Conservation (phyloP, 768 basidiomycete species). For the Phanerodontia chrysosporium region DNA sequence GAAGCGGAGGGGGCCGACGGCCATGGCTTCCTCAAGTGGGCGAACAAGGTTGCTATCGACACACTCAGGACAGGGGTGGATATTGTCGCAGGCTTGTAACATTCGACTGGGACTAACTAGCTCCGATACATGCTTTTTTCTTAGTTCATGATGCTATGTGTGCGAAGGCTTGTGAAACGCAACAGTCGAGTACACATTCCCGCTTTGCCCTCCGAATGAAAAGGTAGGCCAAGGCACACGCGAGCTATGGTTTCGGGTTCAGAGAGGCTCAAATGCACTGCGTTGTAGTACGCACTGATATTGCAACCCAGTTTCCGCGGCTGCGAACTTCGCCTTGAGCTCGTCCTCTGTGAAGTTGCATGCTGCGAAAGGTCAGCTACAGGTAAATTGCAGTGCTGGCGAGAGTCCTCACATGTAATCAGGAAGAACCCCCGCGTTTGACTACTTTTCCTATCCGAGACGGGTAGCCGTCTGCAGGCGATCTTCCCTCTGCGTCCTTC, state of each 20-base stretch:
- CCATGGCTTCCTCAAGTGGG: slow-evolving; percentile 57
- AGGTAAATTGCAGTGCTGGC: not conserved
- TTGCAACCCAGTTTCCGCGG: slow-evolving; percentile 41
- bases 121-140: not conserved
- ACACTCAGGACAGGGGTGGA: slow-evolving; percentile 65
- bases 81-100: slow-evolving; percentile 36
- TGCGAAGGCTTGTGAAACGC: slow-evolving; percentile 53
- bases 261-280: too few species aligned
- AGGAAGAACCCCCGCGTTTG: slow-evolving; percentile 68
- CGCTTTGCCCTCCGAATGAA: slow-evolving; percentile 74
- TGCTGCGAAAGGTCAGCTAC: slow-evolving; percentile 25
- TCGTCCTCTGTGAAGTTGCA: slow-evolving; percentile 87
- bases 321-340: slow-evolving; percentile 49
- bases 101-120: too few species aligned
- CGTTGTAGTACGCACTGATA: slow-evolving; percentile 74
- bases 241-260: too few species aligned
- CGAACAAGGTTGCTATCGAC: slow-evolving; percentile 60
- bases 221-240: slow-evolving; percentile 68
- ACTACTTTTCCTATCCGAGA: slow-evolving; percentile 50
- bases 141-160: not conserved
- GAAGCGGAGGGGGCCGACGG: slow-evolving; percentile 30
- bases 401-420: slow-evolving; percentile 63
- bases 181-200: slow-evolving; percentile 65
- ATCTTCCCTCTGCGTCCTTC: slow-evolving; percentile 48
- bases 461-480: slow-evolving; percentile 60